phyloP scores from a whole-genome alignment of 2,329 filamentous ascomycete species.

The Alternaria sp. region DNA sequence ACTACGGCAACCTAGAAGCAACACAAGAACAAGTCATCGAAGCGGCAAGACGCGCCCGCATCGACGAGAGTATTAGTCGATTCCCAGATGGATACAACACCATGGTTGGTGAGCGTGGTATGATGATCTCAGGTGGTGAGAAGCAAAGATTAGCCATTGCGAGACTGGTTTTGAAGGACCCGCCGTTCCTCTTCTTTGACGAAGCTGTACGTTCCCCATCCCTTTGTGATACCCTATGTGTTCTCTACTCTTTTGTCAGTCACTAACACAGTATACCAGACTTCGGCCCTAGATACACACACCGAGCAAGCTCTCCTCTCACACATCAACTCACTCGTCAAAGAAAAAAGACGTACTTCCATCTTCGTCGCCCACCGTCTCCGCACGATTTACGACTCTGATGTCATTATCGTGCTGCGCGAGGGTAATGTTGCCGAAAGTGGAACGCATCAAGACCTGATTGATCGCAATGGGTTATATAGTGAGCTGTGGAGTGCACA shows the following conservation, averaged over 20 bases:
- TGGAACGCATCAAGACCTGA: conserved; percentile 84
- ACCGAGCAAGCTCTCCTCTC: conserved; percentile 89
- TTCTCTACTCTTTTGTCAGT: conserved; percentile 1
- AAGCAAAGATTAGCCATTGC: conserved; percentile 90
- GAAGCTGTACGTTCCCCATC: conserved; percentile 70
- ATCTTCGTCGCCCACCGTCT: conserved; percentile 94
- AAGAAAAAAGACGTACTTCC: conserved; percentile 86
- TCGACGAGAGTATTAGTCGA: conserved; percentile 76
- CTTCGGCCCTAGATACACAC: conserved; percentile 89
- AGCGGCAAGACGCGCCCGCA: conserved; percentile 81
- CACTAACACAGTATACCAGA: conserved; percentile 53
- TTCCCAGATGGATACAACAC: conserved; percentile 91
- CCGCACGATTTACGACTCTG: conserved; percentile 89
- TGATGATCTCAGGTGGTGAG: conserved; percentile 97
- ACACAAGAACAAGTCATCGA: conserved; percentile 74
- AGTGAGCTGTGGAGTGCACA: conserved; percentile 83
- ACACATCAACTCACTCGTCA: conserved; percentile 92
- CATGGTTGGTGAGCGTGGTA: conserved; percentile 88
- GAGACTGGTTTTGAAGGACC: conserved; percentile 84
- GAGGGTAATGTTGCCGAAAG: conserved; percentile 86
- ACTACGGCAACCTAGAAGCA: conserved; percentile 85
- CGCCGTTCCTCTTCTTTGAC: conserved; percentile 90
- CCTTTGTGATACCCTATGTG: background rate
- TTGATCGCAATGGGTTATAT: conserved; percentile 82
- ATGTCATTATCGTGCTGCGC: conserved; percentile 89